Evolutionary conservation across 2,329 filamentous ascomycete genomes (phyloP).

Genomic region (Lomentospora prolificans): DNA sequence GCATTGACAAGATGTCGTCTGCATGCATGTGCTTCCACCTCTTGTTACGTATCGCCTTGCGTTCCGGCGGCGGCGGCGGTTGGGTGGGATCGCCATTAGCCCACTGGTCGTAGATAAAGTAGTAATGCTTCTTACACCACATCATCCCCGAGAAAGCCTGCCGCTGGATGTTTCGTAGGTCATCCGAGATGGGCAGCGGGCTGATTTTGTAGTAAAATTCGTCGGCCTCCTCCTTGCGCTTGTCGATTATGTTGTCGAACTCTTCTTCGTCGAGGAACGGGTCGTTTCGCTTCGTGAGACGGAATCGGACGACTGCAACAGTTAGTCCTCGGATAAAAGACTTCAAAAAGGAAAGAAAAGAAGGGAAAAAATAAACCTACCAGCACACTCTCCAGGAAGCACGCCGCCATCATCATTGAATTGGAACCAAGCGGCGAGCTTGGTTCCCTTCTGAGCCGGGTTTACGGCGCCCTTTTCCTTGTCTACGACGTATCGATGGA

Average conservation of each 20-base stretch:
- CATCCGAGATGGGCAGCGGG: slow-evolving; percentile 85
- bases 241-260: slow-evolving; percentile 85
- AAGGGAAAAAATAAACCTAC: slow-evolving; percentile 42
- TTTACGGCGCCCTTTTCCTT: slow-evolving; percentile 74
- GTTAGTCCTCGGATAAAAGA: slow-evolving; percentile 4
- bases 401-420: slow-evolving; percentile 89
- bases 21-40: slow-evolving; percentile 94
- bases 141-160: slow-evolving; percentile 95
- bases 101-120: slow-evolving; percentile 98
- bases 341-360: neutral
- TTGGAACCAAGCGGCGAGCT: slow-evolving; percentile 81
- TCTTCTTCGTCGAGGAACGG: slow-evolving; percentile 83
- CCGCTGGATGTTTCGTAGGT: slow-evolving; percentile 87
- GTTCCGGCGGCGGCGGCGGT: slow-evolving; percentile 70
- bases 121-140: slow-evolving; percentile 96
- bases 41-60: slow-evolving; percentile 74
- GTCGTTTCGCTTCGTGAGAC: slow-evolving; percentile 66
- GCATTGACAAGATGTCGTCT: slow-evolving; percentile 94
- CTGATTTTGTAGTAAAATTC: slow-evolving; percentile 94
- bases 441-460: slow-evolving; percentile 70
- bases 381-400: slow-evolving; percentile 80
- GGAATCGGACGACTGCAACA: slow-evolving; percentile 72
- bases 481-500: slow-evolving; percentile 80
- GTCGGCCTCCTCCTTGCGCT: slow-evolving; percentile 79
- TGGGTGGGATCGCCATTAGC: slow-evolving; percentile 85